Conservation (phyloP, 2,329 filamentous ascomycete genomes). For the Fusarium sp. region DNA sequence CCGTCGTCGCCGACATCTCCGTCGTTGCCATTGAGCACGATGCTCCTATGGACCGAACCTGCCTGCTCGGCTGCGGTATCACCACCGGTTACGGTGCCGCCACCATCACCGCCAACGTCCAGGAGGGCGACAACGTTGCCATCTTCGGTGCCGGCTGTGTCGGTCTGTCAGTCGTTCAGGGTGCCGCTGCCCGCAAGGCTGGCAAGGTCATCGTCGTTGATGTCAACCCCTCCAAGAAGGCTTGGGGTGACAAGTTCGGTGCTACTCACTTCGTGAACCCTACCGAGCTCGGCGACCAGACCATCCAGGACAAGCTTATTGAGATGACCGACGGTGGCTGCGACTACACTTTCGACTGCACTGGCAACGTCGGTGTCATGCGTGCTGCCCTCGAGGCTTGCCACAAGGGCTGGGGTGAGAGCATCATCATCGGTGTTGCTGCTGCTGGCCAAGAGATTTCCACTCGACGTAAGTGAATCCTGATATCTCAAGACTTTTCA, state of each 20-base stretch:
- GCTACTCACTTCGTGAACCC: slow-evolving; percentile 98
- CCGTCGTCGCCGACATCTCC: slow-evolving; percentile 97
- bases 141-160: slow-evolving; percentile 97
- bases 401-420: slow-evolving; percentile 99
- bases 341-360: slow-evolving; percentile 99
- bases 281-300: slow-evolving; percentile 81
- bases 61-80: slow-evolving; percentile 96
- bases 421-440: slow-evolving; percentile 97
- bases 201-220: slow-evolving; percentile 80
- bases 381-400: slow-evolving; percentile 94
- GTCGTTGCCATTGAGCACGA: slow-evolving; percentile 93
- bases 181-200: slow-evolving; percentile 87
- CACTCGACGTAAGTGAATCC: slow-evolving; percentile 82
- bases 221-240: slow-evolving; percentile 91
- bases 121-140: slow-evolving; percentile 90
- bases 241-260: slow-evolving; percentile 94
- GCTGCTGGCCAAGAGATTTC: slow-evolving; percentile 96
- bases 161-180: slow-evolving; percentile 94
- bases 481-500: neutral
- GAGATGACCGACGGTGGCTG: slow-evolving; percentile 99
- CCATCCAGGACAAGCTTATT: slow-evolving; percentile 90
- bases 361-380: slow-evolving; percentile 97
- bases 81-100: slow-evolving; percentile 98
- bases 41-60: slow-evolving; percentile 95
- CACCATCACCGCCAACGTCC: slow-evolving; percentile 91